Conservation (phyloP, 192 early-diverging fungal species). For the Kappamyces sp. region DNA sequence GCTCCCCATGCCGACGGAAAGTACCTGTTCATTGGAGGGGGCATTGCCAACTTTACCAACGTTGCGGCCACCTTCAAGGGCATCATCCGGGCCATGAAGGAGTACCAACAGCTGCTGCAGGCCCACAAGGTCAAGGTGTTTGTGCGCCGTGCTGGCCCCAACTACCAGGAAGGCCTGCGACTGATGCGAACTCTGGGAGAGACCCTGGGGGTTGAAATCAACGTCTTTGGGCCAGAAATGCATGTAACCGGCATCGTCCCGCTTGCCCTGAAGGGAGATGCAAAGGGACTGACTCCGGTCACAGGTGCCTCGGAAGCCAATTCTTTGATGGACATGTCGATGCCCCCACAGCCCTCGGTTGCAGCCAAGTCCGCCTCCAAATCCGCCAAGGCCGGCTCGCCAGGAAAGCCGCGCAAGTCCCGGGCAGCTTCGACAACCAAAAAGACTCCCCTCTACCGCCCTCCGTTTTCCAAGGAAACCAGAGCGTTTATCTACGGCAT, state of each 20-base stretch:
- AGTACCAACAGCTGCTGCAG: conserved; percentile 85
- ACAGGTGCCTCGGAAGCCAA: conserved; percentile 2
- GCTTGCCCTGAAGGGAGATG: conserved; percentile 72
- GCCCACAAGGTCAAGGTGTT: conserved; percentile 87
- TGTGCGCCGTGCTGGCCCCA: conserved; percentile 96
- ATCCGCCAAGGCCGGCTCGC: conserved; percentile 1
- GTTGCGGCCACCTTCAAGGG: conserved; percentile 99
- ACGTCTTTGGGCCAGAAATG: conserved; percentile 95
- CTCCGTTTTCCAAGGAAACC: conserved; percentile 74
- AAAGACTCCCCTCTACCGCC: conserved; percentile 39
- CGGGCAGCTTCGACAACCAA: conserved; percentile 32
- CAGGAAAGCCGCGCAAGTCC: conserved; percentile 22
- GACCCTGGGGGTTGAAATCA: conserved; percentile 87
- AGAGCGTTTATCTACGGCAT: conserved; percentile 96
- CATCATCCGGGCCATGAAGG: conserved; percentile 87
- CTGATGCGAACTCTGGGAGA: conserved; percentile 91
- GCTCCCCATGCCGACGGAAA: conserved; percentile 82
- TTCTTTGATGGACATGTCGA: conserved; percentile 20
- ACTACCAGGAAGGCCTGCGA: conserved; percentile 98
- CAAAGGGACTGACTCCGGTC: conserved; percentile 35
- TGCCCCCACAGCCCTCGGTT: conserved; percentile 14
- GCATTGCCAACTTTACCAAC: conserved; percentile 99
- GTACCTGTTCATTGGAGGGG: conserved; percentile 96
- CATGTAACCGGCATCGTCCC: conserved; percentile 99
- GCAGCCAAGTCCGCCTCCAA: conserved; percentile 8